These are phyloP conservation scores for Aspergillus intermedius DNA, from an alignment of 2,329 filamentous ascomycete genomes.

Conservation along the genomic window DNA sequence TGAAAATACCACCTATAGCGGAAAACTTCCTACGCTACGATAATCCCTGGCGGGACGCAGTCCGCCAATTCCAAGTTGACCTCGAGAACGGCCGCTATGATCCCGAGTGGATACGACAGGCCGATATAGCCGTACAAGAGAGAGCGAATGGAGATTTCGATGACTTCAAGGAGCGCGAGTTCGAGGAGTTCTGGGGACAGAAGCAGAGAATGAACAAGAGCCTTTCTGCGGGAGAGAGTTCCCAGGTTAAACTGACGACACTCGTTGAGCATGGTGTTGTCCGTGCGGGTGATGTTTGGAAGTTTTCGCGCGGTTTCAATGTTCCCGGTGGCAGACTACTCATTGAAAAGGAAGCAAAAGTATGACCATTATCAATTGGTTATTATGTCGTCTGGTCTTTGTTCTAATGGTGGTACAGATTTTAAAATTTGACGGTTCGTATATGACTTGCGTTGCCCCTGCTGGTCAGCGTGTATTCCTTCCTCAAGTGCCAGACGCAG, in stretches of 20 bases:
- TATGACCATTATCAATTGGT: constrained; percentile 14
- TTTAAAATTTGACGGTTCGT: constrained; percentile 23
- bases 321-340: constrained; percentile 13
- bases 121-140: constrained; percentile 47
- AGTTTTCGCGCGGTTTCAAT: constrained; percentile 24
- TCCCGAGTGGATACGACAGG: constrained; percentile 52
- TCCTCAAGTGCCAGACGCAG: constrained; percentile 3
- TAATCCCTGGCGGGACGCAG: constrained; percentile 46
- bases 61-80: constrained; percentile 52
- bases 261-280: constrained; percentile 32
- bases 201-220: constrained; percentile 37
- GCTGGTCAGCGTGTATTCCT: constrained; percentile 32
- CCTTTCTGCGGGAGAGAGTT: constrained; percentile 37
- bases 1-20: constrained; percentile 33
- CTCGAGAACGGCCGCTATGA: constrained; percentile 50
- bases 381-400: neutral
- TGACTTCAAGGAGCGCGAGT: constrained; percentile 48
- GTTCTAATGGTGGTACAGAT: constrained; percentile 20
- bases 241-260: constrained; percentile 32
- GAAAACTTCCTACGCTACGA: constrained; percentile 39
- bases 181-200: constrained; percentile 54
- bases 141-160: constrained; percentile 52
- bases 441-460: constrained; percentile 35
- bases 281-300: constrained; percentile 37
- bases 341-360: constrained; percentile 39